A percentile compares a stretch with the other conserved stretches of the same genome.
Conservation (phyloP, 2,329 filamentous ascomycete genomes). For the Dichotomopilus funicola region DNA sequence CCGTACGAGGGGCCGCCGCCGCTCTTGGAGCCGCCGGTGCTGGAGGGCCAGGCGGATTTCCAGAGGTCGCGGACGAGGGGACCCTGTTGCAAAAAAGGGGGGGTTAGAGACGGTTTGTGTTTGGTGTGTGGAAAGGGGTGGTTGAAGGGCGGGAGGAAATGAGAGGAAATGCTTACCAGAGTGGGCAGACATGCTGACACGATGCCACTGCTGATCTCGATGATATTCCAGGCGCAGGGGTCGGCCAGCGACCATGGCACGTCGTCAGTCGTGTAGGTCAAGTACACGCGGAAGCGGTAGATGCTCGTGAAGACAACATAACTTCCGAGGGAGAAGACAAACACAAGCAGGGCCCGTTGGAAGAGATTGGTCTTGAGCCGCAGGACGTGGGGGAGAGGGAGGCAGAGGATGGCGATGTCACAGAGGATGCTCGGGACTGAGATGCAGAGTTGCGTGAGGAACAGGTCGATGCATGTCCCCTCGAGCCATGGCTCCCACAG, state of each 20-base stretch:
- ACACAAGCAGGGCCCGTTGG: constrained; percentile 2
- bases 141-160: neutral
- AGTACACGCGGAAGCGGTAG: constrained; percentile 7
- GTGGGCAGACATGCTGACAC: constrained; percentile 5
- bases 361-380: constrained; percentile 7
- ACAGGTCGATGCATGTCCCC: constrained; percentile 8
- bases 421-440: constrained; percentile 9
- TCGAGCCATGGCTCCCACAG: constrained; percentile 6
- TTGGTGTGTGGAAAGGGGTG: neutral
- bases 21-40: neutral
- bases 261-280: constrained; percentile 7
- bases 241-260: constrained; percentile 5
- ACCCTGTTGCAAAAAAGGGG: neutral
- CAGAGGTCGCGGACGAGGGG: constrained; percentile 8
- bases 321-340: constrained; percentile 5
- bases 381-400: constrained; percentile 8
- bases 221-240: constrained; percentile 8
- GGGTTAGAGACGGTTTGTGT: neutral
- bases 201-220: constrained; percentile 9
- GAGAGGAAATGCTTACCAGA: neutral
- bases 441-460: constrained; percentile 9
- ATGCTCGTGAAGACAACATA: constrained; percentile 9
- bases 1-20: neutral
- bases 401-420: constrained; percentile 7
- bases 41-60: constrained; percentile 5